Base-by-base conservation (phyloP, 305 asterid genomes). In the Fraxinus ornus region DNA sequence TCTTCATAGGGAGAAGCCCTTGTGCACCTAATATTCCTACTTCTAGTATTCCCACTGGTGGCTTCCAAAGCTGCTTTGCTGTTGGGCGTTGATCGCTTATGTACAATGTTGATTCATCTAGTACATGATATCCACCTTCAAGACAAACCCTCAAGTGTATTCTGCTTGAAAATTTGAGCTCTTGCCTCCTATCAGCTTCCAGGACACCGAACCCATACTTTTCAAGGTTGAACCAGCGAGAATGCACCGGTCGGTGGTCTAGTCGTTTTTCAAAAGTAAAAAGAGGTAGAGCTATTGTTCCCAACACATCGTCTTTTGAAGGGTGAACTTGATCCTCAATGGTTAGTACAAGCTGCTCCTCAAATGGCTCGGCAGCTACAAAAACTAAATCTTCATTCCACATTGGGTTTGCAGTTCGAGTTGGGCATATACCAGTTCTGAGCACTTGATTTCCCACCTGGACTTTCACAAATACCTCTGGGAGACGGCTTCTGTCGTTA, bases 41-140 rank as follows among this genome's bases (percentile, higher is more conserved):
- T 83, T 90, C 94, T 47, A 90, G 84, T 21, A 90, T 80, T 35
- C 89, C 94, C 26, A 89, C 88, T 2, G 92, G 88, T 64, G 86
- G 88, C 81, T 90, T 90, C 94, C 94, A 90, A 4, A 90, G 89
- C 52, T 90, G 94, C 83, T 87, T 84, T 0, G 94, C 92, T 10
- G 94, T 89, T 52, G 94, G 92, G 21, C 89, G 87, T 79, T 86
- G 91, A 84, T 90, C 94, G 24, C 94, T 90, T 8, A 89, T 85
- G 83, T 90, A 90, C 87, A 86, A 81, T 8, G 92, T 76, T 7
- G 94, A 90, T 84, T 90, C 94, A 72, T 90, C 94, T 3, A 89
- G 80, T 5, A 89, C 94, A 52, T 89, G 92, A 84, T 89, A 90
- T 66, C 92, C 94, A 83, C 94, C 94, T 85, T 90, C 94, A 28